phyloP scores from a whole-genome alignment of 306 rosid species.

The Pterocarpus santalinus region DNA sequence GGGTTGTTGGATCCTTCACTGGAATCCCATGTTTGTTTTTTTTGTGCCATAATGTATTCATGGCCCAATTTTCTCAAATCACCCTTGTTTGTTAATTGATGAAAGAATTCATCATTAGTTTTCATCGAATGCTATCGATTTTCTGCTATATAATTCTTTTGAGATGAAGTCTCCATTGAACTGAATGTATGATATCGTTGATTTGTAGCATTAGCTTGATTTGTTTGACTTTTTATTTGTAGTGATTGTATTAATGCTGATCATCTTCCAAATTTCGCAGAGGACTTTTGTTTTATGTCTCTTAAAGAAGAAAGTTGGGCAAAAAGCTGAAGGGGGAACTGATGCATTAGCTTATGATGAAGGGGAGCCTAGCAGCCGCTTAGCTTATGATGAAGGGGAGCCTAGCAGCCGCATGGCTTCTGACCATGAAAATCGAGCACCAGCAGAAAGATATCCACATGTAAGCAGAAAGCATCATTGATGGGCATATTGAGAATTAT shows the following conservation, averaged over 20 bases:
- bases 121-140: neutral
- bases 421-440: slow-evolving; percentile 28
- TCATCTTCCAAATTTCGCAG: slow-evolving; percentile 51
- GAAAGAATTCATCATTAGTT: slow-evolving; percentile 5
- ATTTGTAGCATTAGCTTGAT: slow-evolving; percentile 16
- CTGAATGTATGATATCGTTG: neutral
- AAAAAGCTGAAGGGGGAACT: slow-evolving; percentile 34
- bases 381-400: slow-evolving; percentile 45
- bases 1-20: slow-evolving; percentile 32
- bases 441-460: slow-evolving; percentile 13
- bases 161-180: neutral
- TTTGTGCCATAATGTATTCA: neutral
- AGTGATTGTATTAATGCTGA: slow-evolving; percentile 9
- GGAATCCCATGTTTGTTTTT: neutral
- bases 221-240: slow-evolving; percentile 25
- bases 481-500: slow-evolving; percentile 4
- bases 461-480: slow-evolving; percentile 52
- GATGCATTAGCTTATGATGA: slow-evolving; percentile 30
- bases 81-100: slow-evolving; percentile 16
- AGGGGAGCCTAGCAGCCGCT: slow-evolving; percentile 46
- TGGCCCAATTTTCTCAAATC: neutral
- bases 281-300: slow-evolving; percentile 59
- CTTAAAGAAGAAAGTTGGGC: slow-evolving; percentile 52
- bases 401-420: slow-evolving; percentile 33
- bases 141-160: slow-evolving; percentile 5